phyloP scores from a whole-genome alignment of 371 early-diverging fungal species.

The Homolaphlyctis polyrhiza region DNA sequence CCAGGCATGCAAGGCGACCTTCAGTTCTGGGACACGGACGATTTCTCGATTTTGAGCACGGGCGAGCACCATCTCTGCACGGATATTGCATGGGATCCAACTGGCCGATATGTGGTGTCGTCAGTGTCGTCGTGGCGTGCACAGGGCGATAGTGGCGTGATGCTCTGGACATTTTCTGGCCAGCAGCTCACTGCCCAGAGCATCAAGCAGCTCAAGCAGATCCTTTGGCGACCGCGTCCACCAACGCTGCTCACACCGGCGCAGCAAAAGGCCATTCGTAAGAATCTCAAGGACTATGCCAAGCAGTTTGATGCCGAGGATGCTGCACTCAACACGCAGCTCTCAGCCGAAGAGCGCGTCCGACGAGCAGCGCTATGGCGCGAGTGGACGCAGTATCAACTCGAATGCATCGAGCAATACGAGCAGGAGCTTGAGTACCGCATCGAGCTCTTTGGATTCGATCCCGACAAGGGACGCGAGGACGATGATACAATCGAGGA shows the following conservation, averaged over 20 bases:
- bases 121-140: slow-evolving; percentile 78
- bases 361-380: slow-evolving; percentile 22
- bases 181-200: slow-evolving; percentile 67
- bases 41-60: slow-evolving; percentile 64
- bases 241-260: slow-evolving; percentile 64
- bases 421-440: slow-evolving; percentile 16
- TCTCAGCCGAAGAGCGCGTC: slow-evolving; percentile 33
- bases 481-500: slow-evolving; percentile 21
- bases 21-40: slow-evolving; percentile 92
- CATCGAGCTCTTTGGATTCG: slow-evolving; percentile 33
- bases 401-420: slow-evolving; percentile 29
- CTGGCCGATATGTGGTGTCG: slow-evolving; percentile 88
- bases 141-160: slow-evolving; percentile 80
- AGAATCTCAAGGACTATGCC: slow-evolving; percentile 85
- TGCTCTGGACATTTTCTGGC: slow-evolving; percentile 91
- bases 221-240: slow-evolving; percentile 95
- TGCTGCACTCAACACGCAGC: slow-evolving; percentile 23
- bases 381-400: slow-evolving; percentile 41
- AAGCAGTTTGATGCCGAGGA: slow-evolving; percentile 73
- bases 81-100: slow-evolving; percentile 97
- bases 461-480: slow-evolving; percentile 21
- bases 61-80: slow-evolving; percentile 91
- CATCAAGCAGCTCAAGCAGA: slow-evolving; percentile 83
- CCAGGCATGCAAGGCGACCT: slow-evolving; percentile 73
- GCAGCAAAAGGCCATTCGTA: slow-evolving; percentile 81